phyloP scores from a whole-genome alignment of 1,139 yeast genomes.

The Taphrina wiesneri region DNA sequence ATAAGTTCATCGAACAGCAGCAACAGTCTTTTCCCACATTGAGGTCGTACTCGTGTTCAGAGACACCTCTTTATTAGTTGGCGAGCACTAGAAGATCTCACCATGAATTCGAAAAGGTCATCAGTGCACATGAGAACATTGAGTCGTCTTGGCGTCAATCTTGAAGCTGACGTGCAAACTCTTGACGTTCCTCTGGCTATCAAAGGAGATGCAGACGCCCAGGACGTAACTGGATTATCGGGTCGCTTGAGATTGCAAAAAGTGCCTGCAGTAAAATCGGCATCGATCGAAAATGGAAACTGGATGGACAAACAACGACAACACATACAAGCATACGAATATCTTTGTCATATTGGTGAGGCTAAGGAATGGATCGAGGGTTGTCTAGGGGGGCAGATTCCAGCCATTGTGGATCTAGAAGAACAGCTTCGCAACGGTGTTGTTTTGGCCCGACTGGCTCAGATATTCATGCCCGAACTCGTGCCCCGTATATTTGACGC shows the following conservation, averaged over 20 bases:
- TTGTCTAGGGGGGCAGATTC: conserved; percentile 56
- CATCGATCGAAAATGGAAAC: conserved; percentile 42
- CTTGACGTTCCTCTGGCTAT: conserved; percentile 46
- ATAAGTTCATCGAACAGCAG: too few relatives aligned
- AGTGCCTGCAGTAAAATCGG: conserved; percentile 29
- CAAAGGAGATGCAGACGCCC: conserved; percentile 41
- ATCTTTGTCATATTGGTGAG: conserved; percentile 83
- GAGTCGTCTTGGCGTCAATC: conserved; percentile 23
- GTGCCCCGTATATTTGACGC: conserved; percentile 59
- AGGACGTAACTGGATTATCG: conserved; percentile 46
- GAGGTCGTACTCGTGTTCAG: too few relatives aligned
- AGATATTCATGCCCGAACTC: conserved; percentile 66
- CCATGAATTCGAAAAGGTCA: conserved; percentile 12
- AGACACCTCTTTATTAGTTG: too few relatives aligned
- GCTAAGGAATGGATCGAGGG: conserved; percentile 75
- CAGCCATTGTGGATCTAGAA: conserved; percentile 58
- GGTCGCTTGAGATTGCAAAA: conserved; percentile 38
- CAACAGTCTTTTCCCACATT: too few relatives aligned
- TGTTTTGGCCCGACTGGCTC: conserved; percentile 74
- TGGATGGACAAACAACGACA: conserved; percentile 53
- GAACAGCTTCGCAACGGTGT: conserved; percentile 81
- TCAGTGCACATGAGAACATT: conserved; percentile 26
- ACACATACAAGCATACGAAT: conserved; percentile 66
- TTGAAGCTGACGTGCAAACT: conserved; percentile 19
- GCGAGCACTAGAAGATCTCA: too few relatives aligned